A percentile compares a stretch with the other conserved stretches of the same genome.
These are phyloP conservation scores for Claviceps sp. DNA, from an alignment of 2,329 filamentous ascomycete genomes.

Conservation along the genomic window DNA sequence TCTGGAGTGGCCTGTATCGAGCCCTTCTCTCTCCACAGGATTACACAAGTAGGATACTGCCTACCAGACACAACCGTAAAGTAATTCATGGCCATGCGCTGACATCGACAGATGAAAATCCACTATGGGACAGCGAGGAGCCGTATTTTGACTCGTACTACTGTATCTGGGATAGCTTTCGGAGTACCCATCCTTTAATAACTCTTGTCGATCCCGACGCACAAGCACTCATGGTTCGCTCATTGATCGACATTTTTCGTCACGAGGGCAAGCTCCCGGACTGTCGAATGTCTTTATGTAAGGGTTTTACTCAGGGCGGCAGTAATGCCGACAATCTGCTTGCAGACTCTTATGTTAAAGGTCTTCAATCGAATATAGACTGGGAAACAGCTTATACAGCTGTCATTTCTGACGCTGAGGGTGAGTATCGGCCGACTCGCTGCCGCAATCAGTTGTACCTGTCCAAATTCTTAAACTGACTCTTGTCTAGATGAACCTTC, in stretches of 20 bases:
- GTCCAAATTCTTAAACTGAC: conserved; percentile 1
- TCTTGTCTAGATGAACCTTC: conserved; percentile 27
- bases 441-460: conserved; percentile 11
- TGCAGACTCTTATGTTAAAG: conserved; percentile 59
- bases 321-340: conserved; percentile 64
- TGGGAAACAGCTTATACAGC: conserved; percentile 63
- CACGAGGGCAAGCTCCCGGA: conserved; percentile 59
- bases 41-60: conserved; percentile 35
- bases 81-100: neutral
- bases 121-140: conserved; percentile 54
- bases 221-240: conserved; percentile 56
- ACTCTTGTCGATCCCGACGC: conserved; percentile 56
- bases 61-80: too few species aligned
- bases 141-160: conserved; percentile 61
- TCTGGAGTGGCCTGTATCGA: conserved; percentile 61
- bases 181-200: conserved; percentile 57
- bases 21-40: conserved; percentile 60
- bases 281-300: conserved; percentile 64
- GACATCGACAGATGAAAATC: conserved; percentile 46
- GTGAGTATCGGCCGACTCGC: conserved; percentile 11
- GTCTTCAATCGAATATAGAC: conserved; percentile 47
- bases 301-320: conserved; percentile 64
- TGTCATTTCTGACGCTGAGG: conserved; percentile 58
- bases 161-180: conserved; percentile 62
- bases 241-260: conserved; percentile 58